Conservation (phyloP, 1,284 basidiomycete species). For the Apiotrichum veenhuisii region DNA sequence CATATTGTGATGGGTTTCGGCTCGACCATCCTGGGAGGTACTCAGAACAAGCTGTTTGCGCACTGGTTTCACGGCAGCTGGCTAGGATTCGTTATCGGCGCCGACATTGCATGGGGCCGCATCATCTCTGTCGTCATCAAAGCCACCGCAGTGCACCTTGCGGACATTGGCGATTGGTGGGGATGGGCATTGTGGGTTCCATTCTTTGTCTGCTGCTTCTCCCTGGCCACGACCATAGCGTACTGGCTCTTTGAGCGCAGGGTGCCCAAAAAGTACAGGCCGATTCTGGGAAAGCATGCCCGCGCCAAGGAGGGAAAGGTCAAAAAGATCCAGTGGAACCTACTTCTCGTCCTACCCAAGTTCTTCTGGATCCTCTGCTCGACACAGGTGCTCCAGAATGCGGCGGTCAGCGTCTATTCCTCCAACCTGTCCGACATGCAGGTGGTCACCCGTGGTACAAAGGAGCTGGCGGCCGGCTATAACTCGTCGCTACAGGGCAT, state of each 20-base stretch:
- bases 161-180: constrained; percentile 27
- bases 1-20: constrained; percentile 33
- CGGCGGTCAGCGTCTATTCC: constrained; percentile 44
- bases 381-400: constrained; percentile 38
- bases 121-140: constrained; percentile 27
- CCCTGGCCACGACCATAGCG: constrained; percentile 17
- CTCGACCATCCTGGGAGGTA: constrained; percentile 18
- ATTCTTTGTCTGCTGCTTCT: background rate
- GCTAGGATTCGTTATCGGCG: constrained; percentile 29
- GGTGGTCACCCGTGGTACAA: constrained; percentile 44
- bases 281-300: constrained; percentile 26
- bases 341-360: constrained; percentile 11
- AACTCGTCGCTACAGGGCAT: constrained; percentile 46
- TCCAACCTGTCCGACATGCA: constrained; percentile 50
- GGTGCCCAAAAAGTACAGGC: constrained; percentile 37
- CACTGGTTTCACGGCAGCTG: constrained; percentile 34
- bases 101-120: constrained; percentile 35
- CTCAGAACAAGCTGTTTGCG: constrained; percentile 35
- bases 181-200: constrained; percentile 36
- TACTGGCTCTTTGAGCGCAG: constrained; percentile 44
- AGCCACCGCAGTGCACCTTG: constrained; percentile 34
- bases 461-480: constrained; percentile 48
- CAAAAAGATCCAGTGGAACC: constrained; percentile 7
- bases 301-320: constrained; percentile 22
- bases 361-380: constrained; percentile 37